These are phyloP conservation scores for Orychophragmus violaceus DNA, from an alignment of 345 rosid genomes.

Conservation along the genomic window DNA sequence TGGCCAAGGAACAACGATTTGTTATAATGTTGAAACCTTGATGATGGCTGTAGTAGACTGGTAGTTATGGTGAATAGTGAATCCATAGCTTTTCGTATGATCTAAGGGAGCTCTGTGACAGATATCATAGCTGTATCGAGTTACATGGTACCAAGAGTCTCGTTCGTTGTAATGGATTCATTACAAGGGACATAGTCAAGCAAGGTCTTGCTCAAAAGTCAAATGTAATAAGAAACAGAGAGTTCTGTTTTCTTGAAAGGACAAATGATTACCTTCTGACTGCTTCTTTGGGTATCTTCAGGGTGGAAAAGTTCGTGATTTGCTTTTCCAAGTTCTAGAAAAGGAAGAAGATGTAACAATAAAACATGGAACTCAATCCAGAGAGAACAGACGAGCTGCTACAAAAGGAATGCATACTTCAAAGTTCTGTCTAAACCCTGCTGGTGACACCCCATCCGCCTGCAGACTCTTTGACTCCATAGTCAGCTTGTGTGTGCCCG, in stretches of 20 bases:
- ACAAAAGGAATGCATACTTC: conserved; percentile 87
- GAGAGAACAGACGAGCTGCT: conserved; percentile 87
- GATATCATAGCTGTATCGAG: too few relatives aligned
- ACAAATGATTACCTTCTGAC: too few relatives aligned
- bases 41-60: background rate
- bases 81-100: too few relatives aligned
- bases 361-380: conserved; percentile 90
- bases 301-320: conserved; percentile 95
- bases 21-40: conserved; percentile 3
- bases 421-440: conserved; percentile 91
- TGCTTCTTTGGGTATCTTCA: conserved; percentile 20
- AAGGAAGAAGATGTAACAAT: conserved; percentile 65
- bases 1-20: too few relatives aligned
- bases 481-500: conserved; percentile 92
- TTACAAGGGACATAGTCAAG: too few relatives aligned
- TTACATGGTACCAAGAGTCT: too few relatives aligned
- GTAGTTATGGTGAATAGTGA: conserved; percentile 6
- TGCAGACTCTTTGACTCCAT: conserved; percentile 95
- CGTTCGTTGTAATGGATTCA: too few relatives aligned
- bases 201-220: too few relatives aligned
- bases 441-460: conserved; percentile 99
- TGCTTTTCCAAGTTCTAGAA: conserved; percentile 80
- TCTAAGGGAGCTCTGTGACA: too few relatives aligned
- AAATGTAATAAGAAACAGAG: background rate
- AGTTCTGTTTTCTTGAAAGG: background rate